phyloP scores from a whole-genome alignment of 345 rosid species.

The Turritis glabra region DNA sequence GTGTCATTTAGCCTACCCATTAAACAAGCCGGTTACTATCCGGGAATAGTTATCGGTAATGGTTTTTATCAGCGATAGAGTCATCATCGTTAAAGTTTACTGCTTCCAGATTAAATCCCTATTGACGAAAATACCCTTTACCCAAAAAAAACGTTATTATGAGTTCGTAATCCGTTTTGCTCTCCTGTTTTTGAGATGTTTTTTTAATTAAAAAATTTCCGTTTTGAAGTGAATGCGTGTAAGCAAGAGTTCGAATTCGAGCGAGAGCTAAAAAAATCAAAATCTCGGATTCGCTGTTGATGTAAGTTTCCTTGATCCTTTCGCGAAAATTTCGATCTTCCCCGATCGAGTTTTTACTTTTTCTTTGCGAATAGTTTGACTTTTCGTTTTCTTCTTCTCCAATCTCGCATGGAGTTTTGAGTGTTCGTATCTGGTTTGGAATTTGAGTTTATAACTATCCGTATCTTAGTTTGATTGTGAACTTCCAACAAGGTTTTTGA shows the following conservation, averaged over 20 bases:
- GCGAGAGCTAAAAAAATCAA: slow-evolving; percentile 18
- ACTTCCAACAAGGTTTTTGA: neutral
- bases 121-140: slow-evolving; percentile 34
- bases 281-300: slow-evolving; percentile 22
- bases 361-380: slow-evolving; percentile 17
- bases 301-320: slow-evolving; percentile 29
- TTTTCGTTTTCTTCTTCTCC: slow-evolving; percentile 5
- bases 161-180: slow-evolving; percentile 22
- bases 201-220: slow-evolving; percentile 3
- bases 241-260: slow-evolving; percentile 29
- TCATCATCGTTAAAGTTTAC: slow-evolving; percentile 37
- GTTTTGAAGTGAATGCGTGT: slow-evolving; percentile 35
- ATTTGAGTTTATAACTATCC: neutral
- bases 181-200: slow-evolving; percentile 15
- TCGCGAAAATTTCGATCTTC: neutral
- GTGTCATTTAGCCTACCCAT: neutral
- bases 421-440: slow-evolving; percentile 2
- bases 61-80: neutral
- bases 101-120: neutral
- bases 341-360: neutral
- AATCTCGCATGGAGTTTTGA: slow-evolving; percentile 19
- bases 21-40: slow-evolving; percentile 26
- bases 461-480: neutral
- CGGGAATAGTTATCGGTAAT: slow-evolving; percentile 25
- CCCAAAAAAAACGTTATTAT: slow-evolving; percentile 35